These are phyloP conservation scores for Chytridium lagenaria DNA, from an alignment of 371 early-diverging fungal genomes.

Conservation along the genomic window DNA sequence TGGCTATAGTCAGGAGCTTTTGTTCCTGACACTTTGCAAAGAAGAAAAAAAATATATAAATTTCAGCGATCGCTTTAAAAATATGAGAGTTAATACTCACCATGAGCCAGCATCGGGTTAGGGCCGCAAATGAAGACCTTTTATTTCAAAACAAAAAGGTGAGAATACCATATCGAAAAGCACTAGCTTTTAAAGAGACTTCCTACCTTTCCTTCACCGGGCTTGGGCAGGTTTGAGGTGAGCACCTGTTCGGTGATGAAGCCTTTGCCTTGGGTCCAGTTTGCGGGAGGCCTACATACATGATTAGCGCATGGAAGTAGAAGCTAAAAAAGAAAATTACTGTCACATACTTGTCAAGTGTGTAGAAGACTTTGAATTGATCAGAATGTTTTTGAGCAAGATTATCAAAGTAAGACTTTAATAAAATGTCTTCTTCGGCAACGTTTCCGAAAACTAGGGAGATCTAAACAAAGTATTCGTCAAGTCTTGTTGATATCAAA, in stretches of 20 bases:
- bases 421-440: constrained; percentile 87
- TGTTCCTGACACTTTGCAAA: constrained; percentile 42
- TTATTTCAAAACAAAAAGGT: not conserved
- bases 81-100: constrained; percentile 11
- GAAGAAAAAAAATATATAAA: not conserved
- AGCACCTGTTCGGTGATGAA: constrained; percentile 87
- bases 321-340: not conserved
- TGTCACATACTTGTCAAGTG: constrained; percentile 69
- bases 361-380: constrained; percentile 83
- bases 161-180: no score
- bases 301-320: not conserved
- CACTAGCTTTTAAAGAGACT: not conserved
- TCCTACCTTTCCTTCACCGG: constrained; percentile 79
- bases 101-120: constrained; percentile 74
- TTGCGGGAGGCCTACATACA: constrained; percentile 3
- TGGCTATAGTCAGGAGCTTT: constrained; percentile 55
- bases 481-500: not conserved
- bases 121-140: constrained; percentile 88
- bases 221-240: constrained; percentile 73
- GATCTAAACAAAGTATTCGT: constrained; percentile 46
- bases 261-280: constrained; percentile 60
- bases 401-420: constrained; percentile 82
- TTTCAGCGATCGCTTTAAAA: no score
- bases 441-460: constrained; percentile 93
- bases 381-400: constrained; percentile 75